Base-by-base conservation (phyloP, 768 basidiomycete genomes). In the Lentinula edodes region DNA sequence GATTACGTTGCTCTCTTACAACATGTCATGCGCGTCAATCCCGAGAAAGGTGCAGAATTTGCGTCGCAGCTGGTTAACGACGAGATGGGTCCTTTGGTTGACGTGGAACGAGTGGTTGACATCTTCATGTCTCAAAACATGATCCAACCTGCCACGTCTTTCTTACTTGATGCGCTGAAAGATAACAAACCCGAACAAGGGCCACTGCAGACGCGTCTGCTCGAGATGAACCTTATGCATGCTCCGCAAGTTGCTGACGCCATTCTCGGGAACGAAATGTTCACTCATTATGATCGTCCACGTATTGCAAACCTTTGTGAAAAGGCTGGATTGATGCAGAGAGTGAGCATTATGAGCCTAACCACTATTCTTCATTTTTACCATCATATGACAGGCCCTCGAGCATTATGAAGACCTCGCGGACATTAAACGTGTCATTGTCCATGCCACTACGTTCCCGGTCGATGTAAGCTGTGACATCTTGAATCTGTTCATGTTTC, bases 111-210 rank as follows among this genome's bases (percentile, higher is more conserved):
- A 58, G 95, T 98, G 59, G 95, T 98, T 63, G 97, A 99, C 69
- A 97, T 98, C 68, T 98, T 99, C 81, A 97, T 98, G 94, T 90
- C 91, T 0, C 95, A 97, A 72, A 98, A 98, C 76, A 93, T 98
- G 94, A 95, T 98, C 61, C 97, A 98, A 73, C 96, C 95, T 18
- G 97, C 97, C 5, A 99, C 97, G 0, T 95, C 94, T 1, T 98
- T 99, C 88, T 78, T 98, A 52, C 78, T 99, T 62, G 97, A 98
- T 70, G 97, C 95, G 20, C 81, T 99, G 67, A 98, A 99, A 79
- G 97, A 99, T 60, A 98, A 99, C 80, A 91, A 91, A 71, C 92
- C 95, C 0, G 97, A 99, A 73, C 96, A 99, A 71, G 96, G 87
- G 0, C 94, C 90, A 66, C 78, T 99, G 13, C 97, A 99, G 75